Base-by-base conservation (phyloP, 768 basidiomycete genomes). In the Termitomyces titanicus region DNA sequence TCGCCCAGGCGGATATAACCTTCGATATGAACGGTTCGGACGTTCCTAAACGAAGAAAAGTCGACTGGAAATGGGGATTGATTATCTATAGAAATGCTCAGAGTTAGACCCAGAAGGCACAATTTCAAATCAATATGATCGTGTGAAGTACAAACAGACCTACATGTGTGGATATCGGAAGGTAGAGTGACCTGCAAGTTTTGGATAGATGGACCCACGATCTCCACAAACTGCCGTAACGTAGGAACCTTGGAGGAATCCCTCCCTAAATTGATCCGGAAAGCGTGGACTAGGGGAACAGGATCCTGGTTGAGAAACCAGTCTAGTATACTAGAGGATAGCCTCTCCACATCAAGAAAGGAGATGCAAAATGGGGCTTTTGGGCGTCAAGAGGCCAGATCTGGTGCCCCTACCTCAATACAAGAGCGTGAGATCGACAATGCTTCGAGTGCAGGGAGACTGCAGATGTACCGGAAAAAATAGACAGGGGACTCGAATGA, bases 341-440 rank as follows among this genome's bases (percentile, higher is more conserved):
- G 54, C 31, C 51, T 56, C 0, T 56, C 58, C 10, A 63, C 60
- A 34, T 67, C 66, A 17, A 67, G 56, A 9, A 63, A 61, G 6
- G 59, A 61, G 6, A 67, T 63, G 31, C 46, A 55, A 38, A 67
- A 62, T 25, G 61, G 56, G 22, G 39, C 35, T 20, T 56, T 53
- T 34, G 54, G 55, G 2, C 56, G 61, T n/a, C 62, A 55, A 3
- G 52, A 45, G 15, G 48, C 55, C 34, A 59, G 38, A 46, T 63
- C 61, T 9, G 34, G 3, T 10, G 50, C 46, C 9, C 51, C 47
- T 15, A 56, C 40, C 24, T 63, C 56, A 52, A 65, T 64, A 34
- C 53, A 63, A 40, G 67, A 61, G 40, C 62, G 58, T n/a, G 66
- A 66, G 31, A 71, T 65, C 7, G 69, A 65, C 11, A 72, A 54